Evolutionary conservation across 169 alveolate species (phyloP).

Genomic region (Plasmodium yoelii): DNA sequence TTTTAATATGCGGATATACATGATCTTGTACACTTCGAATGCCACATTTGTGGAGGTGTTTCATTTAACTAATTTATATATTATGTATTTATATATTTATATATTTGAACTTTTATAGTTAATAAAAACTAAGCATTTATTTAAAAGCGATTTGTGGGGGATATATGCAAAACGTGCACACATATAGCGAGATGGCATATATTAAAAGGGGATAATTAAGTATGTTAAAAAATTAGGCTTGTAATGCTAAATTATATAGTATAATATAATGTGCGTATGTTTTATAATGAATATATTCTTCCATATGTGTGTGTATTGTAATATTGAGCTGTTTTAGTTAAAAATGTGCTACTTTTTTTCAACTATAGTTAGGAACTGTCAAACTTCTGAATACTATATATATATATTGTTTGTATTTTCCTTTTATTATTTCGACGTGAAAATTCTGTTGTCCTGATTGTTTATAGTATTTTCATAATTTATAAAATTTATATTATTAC

Average conservation of each 20-base stretch:
- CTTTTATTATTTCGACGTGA: too few species aligned
- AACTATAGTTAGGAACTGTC: too few species aligned
- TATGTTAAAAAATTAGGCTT: background rate
- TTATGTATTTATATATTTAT: background rate
- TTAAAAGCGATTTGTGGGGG: too few species aligned
- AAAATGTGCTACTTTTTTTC: too few species aligned
- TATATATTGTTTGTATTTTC: too few species aligned
- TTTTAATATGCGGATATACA: background rate
- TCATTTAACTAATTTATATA: constrained; percentile 18
- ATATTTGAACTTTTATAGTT: background rate
- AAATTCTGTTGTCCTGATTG: too few species aligned
- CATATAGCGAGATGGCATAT: background rate
- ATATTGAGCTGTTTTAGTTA: too few species aligned
- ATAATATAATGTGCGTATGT: background rate
- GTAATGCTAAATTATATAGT: background rate
- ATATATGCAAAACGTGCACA: background rate
- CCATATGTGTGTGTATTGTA: too few species aligned
- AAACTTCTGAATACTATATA: too few species aligned
- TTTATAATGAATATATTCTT: too few species aligned
- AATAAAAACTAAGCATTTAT: background rate
- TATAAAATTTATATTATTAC: too few species aligned
- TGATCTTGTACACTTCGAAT: constrained; percentile 9
- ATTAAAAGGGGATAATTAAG: background rate
- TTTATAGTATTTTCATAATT: too few species aligned
- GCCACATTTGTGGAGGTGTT: constrained; percentile 19